Base-by-base conservation (phyloP, 805 yeast genomes). In the Myxozyma geophila region DNA sequence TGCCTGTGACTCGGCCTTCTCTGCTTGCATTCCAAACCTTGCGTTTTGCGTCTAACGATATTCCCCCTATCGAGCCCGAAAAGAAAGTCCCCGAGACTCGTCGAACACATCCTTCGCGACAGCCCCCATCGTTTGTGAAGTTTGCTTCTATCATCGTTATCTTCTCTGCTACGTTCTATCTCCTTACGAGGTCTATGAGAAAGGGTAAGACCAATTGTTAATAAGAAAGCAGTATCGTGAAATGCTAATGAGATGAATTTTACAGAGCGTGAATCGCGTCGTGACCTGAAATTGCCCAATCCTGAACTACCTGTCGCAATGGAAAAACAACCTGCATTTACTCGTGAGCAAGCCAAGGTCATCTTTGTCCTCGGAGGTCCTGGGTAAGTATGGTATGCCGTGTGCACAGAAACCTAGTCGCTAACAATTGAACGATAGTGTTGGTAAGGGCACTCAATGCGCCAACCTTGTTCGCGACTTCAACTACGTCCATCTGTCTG, bases 391-490 rank as follows among this genome's bases (percentile, higher is more conserved):
- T 17, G 10, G n/a, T 19, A 36, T 13, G 13, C 17, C 6, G 15
- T 8, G 28, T 17, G 17, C 1, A 13, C 23, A 46, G 23, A 19
- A 35, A 21, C 21, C 28, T 1, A 7, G 2, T 8, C 47, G 17
- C 15, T 15, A 10, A 36, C n/a, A n/a, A 19, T 48, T 9, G 17
- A 23, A 44, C 58, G 44, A 2, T n/a, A 65, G 73, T 21, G 90
- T 96, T 36, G 98, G 99, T 50, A 95, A 95, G 75, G 98, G 99
- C 62, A 93, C 99, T 0, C 99, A 93, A 77, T 90, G 98, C 80
- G 88, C 87, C 39, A 89, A 85, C 73, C 81, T 93, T 61, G 98
- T 93, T 50, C 77, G 82, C 21, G 90, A 92, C 71, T 88, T 84
- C 74, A 86, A 87, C 17, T 95, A 92, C 76, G 87, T 88, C 39